Base-by-base conservation (phyloP, 305 asterid genomes). In the Plantago lanceolata region DNA sequence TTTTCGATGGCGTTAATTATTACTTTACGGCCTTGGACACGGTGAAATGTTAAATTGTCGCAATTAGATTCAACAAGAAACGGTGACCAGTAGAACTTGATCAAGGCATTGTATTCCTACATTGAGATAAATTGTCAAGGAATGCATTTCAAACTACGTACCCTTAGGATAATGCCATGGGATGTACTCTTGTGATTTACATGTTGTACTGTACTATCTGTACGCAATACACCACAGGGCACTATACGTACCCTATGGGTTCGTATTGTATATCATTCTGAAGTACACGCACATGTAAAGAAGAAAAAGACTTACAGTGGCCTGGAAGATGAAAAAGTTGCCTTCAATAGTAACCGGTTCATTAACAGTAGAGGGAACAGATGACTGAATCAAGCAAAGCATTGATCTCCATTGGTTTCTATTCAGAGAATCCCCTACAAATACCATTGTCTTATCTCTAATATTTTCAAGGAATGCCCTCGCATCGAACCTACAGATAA, bases 51-150 rank as follows among this genome's bases (percentile, higher is more conserved):
- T 3, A 75, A 66, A 51, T 82, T 67, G 28, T 84, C 96, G 12
- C 85, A 76, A 20, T 86, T 86, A 0, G 95, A 82, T 73, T 89
- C 96, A 37, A 89, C 77, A 21, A 89, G 52, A 48, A 86, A 74
- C 3, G 96, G 96, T n/a, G 89, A 82, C 95, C 96, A 89, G 31
- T 89, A 89, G 67, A 89, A 82, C 17, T 76, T 86, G 19, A 89
- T 75, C 4, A 86, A 72, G 6, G 87, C 81, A 59, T 84, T 84
- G 69, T 79, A 84, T n/a, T 81, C 96, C 95, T 88, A 66, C 17
- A 70, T 48, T 16, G 4, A 15, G 44, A 20, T 31, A 33, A 64
- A 31, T 12, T 45, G 55, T 18, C 17, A 19, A 33, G 2, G 2
- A 16, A 26, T n/a, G 35, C 12, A 29, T 4, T 48, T 31, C n/a